Evolutionary conservation across 352 stramenopile genomes (phyloP).

Genomic region (Thalassiosira hispida): DNA sequence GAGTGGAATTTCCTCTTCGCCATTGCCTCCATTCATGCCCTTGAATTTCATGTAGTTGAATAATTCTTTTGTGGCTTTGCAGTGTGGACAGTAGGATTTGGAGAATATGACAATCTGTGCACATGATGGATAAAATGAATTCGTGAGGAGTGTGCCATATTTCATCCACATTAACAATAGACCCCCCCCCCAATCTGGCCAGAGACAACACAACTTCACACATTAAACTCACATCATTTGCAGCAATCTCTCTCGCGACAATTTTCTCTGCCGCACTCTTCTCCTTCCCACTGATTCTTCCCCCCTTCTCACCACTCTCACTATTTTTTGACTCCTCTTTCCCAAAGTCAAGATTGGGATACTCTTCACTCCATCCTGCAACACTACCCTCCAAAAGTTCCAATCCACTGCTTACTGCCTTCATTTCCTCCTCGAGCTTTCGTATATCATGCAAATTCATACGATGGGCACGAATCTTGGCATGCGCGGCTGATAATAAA

Average conservation of each 20-base stretch:
- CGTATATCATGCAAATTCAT: constrained; percentile 4
- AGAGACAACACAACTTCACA: too few species aligned
- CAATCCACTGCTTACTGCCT: constrained; percentile 2
- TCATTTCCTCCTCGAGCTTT: constrained; percentile 4
- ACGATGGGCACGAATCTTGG: not conserved
- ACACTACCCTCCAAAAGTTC: constrained; percentile 9
- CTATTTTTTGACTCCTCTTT: too few species aligned
- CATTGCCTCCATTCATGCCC: not conserved
- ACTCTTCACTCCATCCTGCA: not conserved
- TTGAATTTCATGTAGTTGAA: constrained; percentile 87
- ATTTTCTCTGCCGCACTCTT: not conserved
- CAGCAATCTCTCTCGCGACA: not conserved
- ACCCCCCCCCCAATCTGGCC: too few species aligned
- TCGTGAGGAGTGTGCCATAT: not conserved
- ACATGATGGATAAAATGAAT: constrained; percentile 8
- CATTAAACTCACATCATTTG: not conserved
- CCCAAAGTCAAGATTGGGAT: not conserved
- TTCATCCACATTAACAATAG: too few species aligned
- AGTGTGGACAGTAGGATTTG: constrained; percentile 93
- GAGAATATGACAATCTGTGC: constrained; percentile 80
- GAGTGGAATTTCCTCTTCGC: not conserved
- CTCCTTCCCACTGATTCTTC: not conserved
- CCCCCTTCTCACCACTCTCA: not conserved
- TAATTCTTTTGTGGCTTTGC: constrained; percentile 87
- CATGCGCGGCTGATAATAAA: not conserved